Evolutionary conservation across 768 basidiomycete genomes (phyloP).

Genomic region (Termitomyces sp.): DNA sequence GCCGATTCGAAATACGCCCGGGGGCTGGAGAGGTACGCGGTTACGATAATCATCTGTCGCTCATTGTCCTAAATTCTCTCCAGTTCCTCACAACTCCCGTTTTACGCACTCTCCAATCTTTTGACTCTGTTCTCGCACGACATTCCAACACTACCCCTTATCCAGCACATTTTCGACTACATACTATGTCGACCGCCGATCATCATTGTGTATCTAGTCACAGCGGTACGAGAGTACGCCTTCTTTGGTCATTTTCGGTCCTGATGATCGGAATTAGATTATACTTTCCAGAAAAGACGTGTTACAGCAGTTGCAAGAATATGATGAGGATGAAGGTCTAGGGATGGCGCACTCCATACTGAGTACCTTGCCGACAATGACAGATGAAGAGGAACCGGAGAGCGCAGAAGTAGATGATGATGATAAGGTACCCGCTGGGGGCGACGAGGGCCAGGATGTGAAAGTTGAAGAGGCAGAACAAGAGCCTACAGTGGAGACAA

Average conservation of each 20-base stretch:
- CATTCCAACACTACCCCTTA: constrained; percentile 81
- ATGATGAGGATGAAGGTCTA: constrained; percentile 57
- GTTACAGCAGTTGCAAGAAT: constrained; percentile 54
- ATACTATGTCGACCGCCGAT: constrained; percentile 81
- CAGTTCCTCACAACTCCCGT: constrained; percentile 78
- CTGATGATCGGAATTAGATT: constrained; percentile 41
- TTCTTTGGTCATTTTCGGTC: background rate
- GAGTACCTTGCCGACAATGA: constrained; percentile 57
- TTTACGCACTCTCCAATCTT: constrained; percentile 86
- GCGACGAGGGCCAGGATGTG: background rate
- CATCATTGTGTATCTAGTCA: constrained; percentile 74
- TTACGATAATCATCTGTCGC: background rate
- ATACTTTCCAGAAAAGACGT: constrained; percentile 70
- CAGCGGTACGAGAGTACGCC: constrained; percentile 56
- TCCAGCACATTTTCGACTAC: constrained; percentile 92
- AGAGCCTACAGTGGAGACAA: background rate
- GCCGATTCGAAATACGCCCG: constrained; percentile 68
- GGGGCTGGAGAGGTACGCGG: constrained; percentile 61
- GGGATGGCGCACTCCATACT: constrained; percentile 77
- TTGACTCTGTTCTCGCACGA: constrained; percentile 93
- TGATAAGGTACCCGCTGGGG: background rate
- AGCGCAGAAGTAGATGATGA: background rate
- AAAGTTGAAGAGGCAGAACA: background rate
- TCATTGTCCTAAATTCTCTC: background rate
- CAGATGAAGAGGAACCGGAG: constrained; percentile 20